Evolutionary conservation across 1,284 basidiomycete species (phyloP).

Genomic region (Cryptococcus maquisensis): DNA sequence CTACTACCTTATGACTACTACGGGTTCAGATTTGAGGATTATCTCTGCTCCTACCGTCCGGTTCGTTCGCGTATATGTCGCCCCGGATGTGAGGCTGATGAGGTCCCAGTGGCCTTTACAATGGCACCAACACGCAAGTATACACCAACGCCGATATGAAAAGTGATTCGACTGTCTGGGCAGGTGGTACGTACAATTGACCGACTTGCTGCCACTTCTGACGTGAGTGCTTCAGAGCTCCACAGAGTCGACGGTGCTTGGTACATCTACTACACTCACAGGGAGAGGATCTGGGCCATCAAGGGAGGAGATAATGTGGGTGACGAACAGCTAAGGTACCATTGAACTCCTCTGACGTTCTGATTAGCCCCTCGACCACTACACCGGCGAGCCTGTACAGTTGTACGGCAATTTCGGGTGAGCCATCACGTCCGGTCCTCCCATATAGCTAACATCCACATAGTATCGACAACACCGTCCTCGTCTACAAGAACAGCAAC

Average conservation of each 20-base stretch:
- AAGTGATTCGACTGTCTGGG: constrained; percentile 11
- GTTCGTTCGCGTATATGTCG: constrained; percentile 1
- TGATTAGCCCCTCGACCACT: constrained; percentile 5
- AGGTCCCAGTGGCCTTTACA: constrained; percentile 8
- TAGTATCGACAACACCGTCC: constrained; percentile 20
- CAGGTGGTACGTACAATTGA: constrained; percentile 9
- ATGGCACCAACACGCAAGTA: constrained; percentile 3
- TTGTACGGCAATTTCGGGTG: constrained; percentile 8
- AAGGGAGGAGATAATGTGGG: constrained; percentile 13
- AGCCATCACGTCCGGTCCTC: not conserved
- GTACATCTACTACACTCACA: constrained; percentile 20
- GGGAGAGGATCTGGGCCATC: constrained; percentile 6
- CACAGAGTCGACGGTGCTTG: constrained; percentile 20
- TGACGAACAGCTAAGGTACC: not conserved
- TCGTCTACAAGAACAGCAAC: constrained; percentile 1
- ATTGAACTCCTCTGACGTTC: no score
- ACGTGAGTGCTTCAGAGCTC: constrained; percentile 9
- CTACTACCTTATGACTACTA: constrained; percentile 17
- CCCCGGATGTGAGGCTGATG: not conserved
- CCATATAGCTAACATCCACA: not conserved
- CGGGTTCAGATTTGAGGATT: constrained; percentile 6
- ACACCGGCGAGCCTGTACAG: constrained; percentile 6
- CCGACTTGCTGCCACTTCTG: not conserved
- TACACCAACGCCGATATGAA: constrained; percentile 6
- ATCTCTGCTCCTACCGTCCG: constrained; percentile 14